Evolutionary conservation across 257 asterid species (phyloP).

Genomic region (Cordia subcordata): DNA sequence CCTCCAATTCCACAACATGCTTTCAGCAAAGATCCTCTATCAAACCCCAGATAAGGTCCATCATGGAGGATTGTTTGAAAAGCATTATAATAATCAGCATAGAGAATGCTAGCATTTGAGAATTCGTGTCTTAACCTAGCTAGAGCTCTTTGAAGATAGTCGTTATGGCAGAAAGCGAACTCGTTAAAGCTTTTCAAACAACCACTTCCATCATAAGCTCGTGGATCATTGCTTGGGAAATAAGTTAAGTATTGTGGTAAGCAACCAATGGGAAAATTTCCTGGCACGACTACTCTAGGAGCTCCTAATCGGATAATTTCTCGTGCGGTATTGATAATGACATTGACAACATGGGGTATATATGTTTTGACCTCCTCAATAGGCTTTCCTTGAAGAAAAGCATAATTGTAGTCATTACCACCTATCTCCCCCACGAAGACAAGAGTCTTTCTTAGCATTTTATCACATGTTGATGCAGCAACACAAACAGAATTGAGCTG

Average conservation of each 20-base stretch:
- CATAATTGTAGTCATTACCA: slow-evolving; percentile 53
- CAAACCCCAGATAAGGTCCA: not conserved
- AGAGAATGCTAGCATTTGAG: slow-evolving; percentile 26
- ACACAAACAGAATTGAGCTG: slow-evolving; percentile 19
- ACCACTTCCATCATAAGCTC: slow-evolving; percentile 30
- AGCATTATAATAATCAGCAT: slow-evolving; percentile 43
- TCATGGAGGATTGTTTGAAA: slow-evolving; percentile 12
- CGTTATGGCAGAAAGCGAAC: slow-evolving; percentile 27
- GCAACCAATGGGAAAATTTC: slow-evolving; percentile 49
- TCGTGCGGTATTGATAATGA: slow-evolving; percentile 10
- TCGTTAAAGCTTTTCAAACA: slow-evolving; percentile 29
- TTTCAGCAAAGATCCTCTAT: not conserved
- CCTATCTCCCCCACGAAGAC: slow-evolving; percentile 63
- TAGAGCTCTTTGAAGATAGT: slow-evolving; percentile 15
- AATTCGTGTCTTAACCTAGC: slow-evolving; percentile 10
- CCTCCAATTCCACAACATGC: slow-evolving; percentile 94
- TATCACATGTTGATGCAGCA: slow-evolving; percentile 13
- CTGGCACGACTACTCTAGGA: slow-evolving; percentile 39
- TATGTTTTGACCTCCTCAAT: not conserved
- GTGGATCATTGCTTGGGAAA: slow-evolving; percentile 16
- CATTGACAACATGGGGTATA: not conserved
- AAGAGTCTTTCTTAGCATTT: slow-evolving; percentile 27
- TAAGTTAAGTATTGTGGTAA: slow-evolving; percentile 22
- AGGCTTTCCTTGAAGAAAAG: slow-evolving; percentile 37
- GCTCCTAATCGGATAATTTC: slow-evolving; percentile 46